Evolutionary conservation across 192 early-diverging fungal genomes (phyloP), one percentile per base, ranked within the genome.

Genomic region (Phlyctochytrium bullatum): DNA sequence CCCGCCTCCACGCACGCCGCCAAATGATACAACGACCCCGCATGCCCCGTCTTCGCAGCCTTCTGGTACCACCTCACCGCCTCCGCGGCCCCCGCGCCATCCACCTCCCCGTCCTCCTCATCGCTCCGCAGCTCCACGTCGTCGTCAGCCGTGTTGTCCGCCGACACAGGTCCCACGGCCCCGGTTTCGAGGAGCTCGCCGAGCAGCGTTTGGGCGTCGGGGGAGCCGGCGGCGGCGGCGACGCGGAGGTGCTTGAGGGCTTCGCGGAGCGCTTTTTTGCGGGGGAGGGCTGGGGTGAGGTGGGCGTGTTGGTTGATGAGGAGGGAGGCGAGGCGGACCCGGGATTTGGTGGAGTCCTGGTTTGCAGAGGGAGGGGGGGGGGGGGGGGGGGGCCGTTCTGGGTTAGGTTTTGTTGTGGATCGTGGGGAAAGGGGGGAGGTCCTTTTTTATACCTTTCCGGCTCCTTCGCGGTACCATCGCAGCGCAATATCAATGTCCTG

Each of bases 171-270:
- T 20, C 29, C 35, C 0, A 36, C 69, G n/a, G 68, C 54, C 2
- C 83, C 83, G 25, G 75, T 20, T 59, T 82, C 78, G 14, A 66
- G 56, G 66, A 81, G 40, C 52, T 81, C 68, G 20, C 83, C 83
- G 34, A 82, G 67, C 36, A 82, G 61, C 52, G 73, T 80, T 40
- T 80, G 70, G 10, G 83, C 83, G 6, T 82, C 78, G 16, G 78
- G 33, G 51, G 65, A 54, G 14, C 72, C 79, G 3, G 60, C 36
- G n/a, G 71, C 62, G 34, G 71, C 74, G 2, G 79, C 79, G 31
- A 50, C 51, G 33, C 58, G 50, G 2, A 80, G 50, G 34, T 77
- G 63, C 17, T 61, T 31, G 14, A 66, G 47, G 47, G 66, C 51
- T 29, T 73, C 59, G 12, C 71, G 65, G 32, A 62, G 61, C 3